These are phyloP conservation scores for Tubosaeta brunneosetosa DNA, from an alignment of 768 basidiomycete species.

Conservation along the genomic window DNA sequence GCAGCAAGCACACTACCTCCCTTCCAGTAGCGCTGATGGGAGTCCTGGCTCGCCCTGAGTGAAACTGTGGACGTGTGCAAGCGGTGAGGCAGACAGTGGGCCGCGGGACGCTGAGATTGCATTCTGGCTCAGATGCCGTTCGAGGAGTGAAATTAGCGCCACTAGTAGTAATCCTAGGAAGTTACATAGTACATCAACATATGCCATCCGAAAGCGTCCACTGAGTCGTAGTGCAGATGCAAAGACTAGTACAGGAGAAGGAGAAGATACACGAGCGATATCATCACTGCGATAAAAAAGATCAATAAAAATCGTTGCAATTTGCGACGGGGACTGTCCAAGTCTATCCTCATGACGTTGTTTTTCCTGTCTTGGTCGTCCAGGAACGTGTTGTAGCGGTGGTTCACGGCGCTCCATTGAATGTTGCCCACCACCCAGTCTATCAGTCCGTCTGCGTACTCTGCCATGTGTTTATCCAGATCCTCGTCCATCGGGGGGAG, in stretches of 20 bases:
- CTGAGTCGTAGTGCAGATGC: background rate
- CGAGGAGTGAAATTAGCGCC: too few relatives aligned
- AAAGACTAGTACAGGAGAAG: background rate
- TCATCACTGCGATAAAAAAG: slow-evolving; percentile 3
- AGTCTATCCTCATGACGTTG: slow-evolving; percentile 15
- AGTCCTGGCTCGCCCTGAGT: too few relatives aligned
- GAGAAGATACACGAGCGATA: slow-evolving; percentile 4
- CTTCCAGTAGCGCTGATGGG: too few relatives aligned
- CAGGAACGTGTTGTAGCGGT: slow-evolving; percentile 24
- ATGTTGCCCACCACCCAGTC: slow-evolving; percentile 27
- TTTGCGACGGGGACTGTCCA: slow-evolving; percentile 1
- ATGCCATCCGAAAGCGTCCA: background rate
- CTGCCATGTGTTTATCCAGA: slow-evolving; percentile 14
- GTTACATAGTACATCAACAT: background rate
- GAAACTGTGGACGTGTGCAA: too few relatives aligned
- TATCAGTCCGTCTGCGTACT: slow-evolving; percentile 23
- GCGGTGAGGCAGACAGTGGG: too few relatives aligned
- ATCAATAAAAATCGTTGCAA: slow-evolving; percentile 4
- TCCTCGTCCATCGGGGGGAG: slow-evolving; percentile 17
- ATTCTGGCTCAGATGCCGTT: too few relatives aligned
- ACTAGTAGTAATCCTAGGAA: background rate
- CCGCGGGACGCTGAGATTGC: too few relatives aligned
- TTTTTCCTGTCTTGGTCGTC: slow-evolving; percentile 20
- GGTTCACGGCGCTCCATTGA: slow-evolving; percentile 25
- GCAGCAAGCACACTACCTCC: too few relatives aligned